A percentile compares a stretch with the other conserved stretches of the same genome.
phyloP scores from a whole-genome alignment of 202 grass and related monocot genomes.

The Schoenoplectus tabernaemontani region DNA sequence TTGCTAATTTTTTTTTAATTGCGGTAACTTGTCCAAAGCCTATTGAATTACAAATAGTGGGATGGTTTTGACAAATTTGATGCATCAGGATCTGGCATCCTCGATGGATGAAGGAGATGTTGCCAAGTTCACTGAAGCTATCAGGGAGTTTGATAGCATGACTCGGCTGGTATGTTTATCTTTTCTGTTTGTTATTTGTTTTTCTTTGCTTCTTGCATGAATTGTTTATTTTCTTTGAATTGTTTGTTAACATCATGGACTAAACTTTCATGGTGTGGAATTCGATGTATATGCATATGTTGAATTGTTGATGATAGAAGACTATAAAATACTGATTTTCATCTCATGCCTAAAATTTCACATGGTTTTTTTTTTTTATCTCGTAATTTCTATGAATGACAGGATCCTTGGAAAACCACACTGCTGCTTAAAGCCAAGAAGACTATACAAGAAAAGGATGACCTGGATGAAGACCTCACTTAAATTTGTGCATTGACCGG shows the following conservation, averaged over 20 bases:
- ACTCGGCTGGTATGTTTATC: conserved; percentile 33
- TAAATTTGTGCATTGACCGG: conserved; percentile 14
- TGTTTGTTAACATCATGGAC: background rate
- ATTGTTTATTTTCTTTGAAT: too few species aligned
- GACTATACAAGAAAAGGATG: conserved; percentile 36
- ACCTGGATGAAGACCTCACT: conserved; percentile 42
- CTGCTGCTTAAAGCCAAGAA: conserved; percentile 43
- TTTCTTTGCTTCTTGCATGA: background rate
- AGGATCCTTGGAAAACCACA: conserved; percentile 51
- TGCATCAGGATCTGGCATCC: conserved; percentile 32
- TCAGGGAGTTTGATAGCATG: conserved; percentile 54
- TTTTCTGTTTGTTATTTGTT: conserved; percentile 14
- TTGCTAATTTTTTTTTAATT: background rate
- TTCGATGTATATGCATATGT: background rate
- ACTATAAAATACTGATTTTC: background rate
- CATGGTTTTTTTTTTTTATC: too few species aligned
- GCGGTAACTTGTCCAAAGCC: background rate
- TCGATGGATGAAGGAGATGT: conserved; percentile 44
- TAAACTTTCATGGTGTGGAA: too few species aligned
- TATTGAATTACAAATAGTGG: too few species aligned
- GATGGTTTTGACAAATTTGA: background rate
- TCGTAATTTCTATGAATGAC: background rate
- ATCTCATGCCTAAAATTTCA: background rate
- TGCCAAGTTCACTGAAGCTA: conserved; percentile 35
- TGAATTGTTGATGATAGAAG: background rate